Evolutionary conservation across 306 rosid species (phyloP).

Genomic region (Castanea sativa): DNA sequence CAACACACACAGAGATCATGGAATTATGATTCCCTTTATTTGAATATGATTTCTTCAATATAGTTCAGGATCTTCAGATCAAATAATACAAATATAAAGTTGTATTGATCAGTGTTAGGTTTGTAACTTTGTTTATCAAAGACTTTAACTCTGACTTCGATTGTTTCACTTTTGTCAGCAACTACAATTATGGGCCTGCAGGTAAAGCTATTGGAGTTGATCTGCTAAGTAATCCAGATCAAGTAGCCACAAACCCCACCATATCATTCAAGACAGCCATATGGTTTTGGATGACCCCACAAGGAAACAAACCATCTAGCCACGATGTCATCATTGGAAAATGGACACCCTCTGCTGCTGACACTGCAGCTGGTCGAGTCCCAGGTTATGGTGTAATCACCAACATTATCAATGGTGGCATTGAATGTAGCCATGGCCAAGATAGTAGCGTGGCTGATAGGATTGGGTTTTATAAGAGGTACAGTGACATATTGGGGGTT

Average conservation of each 20-base stretch:
- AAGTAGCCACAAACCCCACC: constrained; percentile 44
- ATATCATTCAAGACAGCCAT: constrained; percentile 62
- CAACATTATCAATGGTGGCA: constrained; percentile 57
- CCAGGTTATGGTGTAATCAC: constrained; percentile 55
- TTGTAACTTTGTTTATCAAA: neutral
- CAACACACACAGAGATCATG: too few relatives aligned
- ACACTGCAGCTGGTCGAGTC: constrained; percentile 37
- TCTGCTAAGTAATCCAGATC: constrained; percentile 54
- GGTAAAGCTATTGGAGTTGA: constrained; percentile 48
- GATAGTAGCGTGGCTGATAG: constrained; percentile 31
- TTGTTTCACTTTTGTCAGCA: constrained; percentile 11
- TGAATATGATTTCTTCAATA: too few relatives aligned
- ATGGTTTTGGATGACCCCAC: constrained; percentile 79
- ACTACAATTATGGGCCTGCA: constrained; percentile 62
- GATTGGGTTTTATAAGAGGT: constrained; percentile 52
- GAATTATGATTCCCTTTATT: too few relatives aligned
- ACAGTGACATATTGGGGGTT: constrained; percentile 20
- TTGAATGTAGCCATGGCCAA: constrained; percentile 42
- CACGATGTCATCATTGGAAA: constrained; percentile 50
- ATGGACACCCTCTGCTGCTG: constrained; percentile 49
- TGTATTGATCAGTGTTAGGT: too few relatives aligned
- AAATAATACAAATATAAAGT: too few relatives aligned
- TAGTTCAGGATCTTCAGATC: too few relatives aligned
- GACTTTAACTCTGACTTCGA: neutral
- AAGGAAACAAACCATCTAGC: constrained; percentile 57